These are phyloP conservation scores for Scenedesmus sp. DNA, from an alignment of 163 green algal species.

Conservation along the genomic window DNA sequence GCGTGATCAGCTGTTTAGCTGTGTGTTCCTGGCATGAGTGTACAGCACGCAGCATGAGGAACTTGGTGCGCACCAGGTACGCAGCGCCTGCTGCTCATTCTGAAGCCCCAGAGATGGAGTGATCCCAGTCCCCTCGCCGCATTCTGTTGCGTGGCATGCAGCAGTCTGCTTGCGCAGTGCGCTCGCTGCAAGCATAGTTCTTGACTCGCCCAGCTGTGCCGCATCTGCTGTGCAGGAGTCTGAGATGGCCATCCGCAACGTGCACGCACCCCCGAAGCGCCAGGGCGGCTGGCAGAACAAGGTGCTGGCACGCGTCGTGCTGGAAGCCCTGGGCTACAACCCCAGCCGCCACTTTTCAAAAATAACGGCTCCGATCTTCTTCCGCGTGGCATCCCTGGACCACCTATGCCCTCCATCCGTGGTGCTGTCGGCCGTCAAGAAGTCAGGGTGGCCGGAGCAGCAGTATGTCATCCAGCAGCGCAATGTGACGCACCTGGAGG, in stretches of 20 bases:
- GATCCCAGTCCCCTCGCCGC: too few relatives aligned
- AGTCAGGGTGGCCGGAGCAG: neutral
- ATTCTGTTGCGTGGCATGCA: too few relatives aligned
- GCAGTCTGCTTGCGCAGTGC: neutral
- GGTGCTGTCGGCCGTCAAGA: neutral
- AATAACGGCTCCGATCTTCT: slow-evolving; percentile 53
- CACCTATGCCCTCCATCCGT: slow-evolving; percentile 51
- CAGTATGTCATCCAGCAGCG: slow-evolving; percentile 34
- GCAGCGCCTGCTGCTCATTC: too few relatives aligned
- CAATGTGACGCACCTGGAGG: slow-evolving; percentile 50
- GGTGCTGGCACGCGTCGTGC: slow-evolving; percentile 52
- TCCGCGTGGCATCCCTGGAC: slow-evolving; percentile 49
- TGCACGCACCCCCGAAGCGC: neutral
- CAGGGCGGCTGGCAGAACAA: slow-evolving; percentile 62
- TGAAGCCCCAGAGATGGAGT: too few relatives aligned
- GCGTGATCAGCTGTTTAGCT: too few relatives aligned
- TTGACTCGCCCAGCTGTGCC: too few relatives aligned
- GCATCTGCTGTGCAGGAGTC: slow-evolving; percentile 24
- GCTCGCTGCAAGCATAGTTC: too few relatives aligned
- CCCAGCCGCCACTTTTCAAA: slow-evolving; percentile 38
- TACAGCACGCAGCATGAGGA: too few relatives aligned
- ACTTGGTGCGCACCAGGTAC: too few relatives aligned
- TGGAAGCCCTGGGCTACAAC: slow-evolving; percentile 58
- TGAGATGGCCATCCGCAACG: slow-evolving; percentile 31
- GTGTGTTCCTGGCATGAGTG: too few relatives aligned